Base-by-base conservation (phyloP, 2,329 filamentous ascomycete genomes). In the Aaosphaeria arxii region DNA sequence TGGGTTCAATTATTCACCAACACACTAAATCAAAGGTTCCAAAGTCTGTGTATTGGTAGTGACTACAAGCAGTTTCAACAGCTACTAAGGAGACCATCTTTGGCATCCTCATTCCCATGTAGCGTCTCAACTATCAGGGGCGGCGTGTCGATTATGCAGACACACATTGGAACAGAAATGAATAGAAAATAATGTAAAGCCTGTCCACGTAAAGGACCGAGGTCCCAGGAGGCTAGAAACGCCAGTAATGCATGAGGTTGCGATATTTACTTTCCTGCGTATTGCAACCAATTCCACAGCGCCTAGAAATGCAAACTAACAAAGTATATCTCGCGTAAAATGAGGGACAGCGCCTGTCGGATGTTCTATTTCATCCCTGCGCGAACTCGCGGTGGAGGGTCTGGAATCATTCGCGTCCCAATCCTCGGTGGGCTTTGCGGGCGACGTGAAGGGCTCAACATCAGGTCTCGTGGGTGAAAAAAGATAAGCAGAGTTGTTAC, bases 391-490 rank as follows among this genome's bases (percentile, higher is more conserved):
- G 17, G 61, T 55, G 30, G 61, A 55, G 28, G 59, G 63, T 35
- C 63, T 55, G 44, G 61, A 64, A 9, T 60, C 52, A 40, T 49
- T 56, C n/a, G 49, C 51, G 29, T 56, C 42, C 4, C 49, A 55
- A 32, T 43, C 31, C 31, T 31, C 31, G 6, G 32, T 40, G 2
- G 45, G 41, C 32, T 11, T 35, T 5, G 39, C 28, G 7, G 35
- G 48, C 29, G 50, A 46, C 9, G 64, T 68, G 31, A 67, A 62
- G 13, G 52, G 46, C 41, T 67, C 64, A 4, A 67, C 38, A n/a
- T 51, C 50, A 6, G 61, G 61, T 3, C 58, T 6, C 17, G 17
- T 43, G 32, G 31, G 41, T 24, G 17, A 24, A 24, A 24, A 24
- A 24, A 24, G 17, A 24, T 2, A 24, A 5, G n/a, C 59, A 11